Evolutionary conservation across 1,284 basidiomycete species (phyloP).

Genomic region (Sutorius eximius): DNA sequence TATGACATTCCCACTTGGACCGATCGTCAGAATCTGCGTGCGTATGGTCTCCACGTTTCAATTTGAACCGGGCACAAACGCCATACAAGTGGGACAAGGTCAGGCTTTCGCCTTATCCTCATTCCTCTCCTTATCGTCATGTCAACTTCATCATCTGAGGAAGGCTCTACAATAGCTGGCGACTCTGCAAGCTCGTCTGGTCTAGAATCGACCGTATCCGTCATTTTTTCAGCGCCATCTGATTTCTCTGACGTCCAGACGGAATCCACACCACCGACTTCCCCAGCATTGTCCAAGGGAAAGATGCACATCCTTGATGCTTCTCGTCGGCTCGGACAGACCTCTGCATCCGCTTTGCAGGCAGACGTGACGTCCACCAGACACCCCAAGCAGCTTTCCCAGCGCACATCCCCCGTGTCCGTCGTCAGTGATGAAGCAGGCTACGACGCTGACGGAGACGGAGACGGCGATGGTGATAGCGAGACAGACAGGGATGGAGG

Average conservation of each 20-base stretch:
- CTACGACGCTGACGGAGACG: conserved; percentile 29
- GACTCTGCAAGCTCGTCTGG: conserved; percentile 5
- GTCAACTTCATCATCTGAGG: conserved; percentile 18
- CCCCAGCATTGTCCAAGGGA: conserved; percentile 14
- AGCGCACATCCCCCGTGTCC: neutral
- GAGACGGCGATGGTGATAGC: neutral
- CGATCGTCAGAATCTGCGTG: neutral
- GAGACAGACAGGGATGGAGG: neutral
- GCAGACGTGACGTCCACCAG: neutral
- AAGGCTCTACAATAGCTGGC: conserved; percentile 3
- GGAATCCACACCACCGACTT: conserved; percentile 22
- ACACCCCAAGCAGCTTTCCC: neutral
- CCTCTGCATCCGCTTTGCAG: neutral
- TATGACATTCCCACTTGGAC: conserved; percentile 18
- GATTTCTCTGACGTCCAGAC: conserved; percentile 20
- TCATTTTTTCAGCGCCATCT: conserved; percentile 11
- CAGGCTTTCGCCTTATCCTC: neutral
- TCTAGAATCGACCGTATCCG: conserved; percentile 15
- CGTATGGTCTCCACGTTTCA: conserved; percentile 3
- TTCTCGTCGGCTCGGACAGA: conserved; percentile 11
- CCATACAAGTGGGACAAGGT: conserved; percentile 10
- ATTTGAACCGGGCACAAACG: conserved; percentile 5
- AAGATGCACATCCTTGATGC: conserved; percentile 8
- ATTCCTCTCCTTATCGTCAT: conserved; percentile 2
- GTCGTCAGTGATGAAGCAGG: conserved; percentile 21